Evolutionary conservation across 2,329 filamentous ascomycete genomes (phyloP), one percentile per base, ranked within the genome.

Genomic region (Penicillium capsulatum): DNA sequence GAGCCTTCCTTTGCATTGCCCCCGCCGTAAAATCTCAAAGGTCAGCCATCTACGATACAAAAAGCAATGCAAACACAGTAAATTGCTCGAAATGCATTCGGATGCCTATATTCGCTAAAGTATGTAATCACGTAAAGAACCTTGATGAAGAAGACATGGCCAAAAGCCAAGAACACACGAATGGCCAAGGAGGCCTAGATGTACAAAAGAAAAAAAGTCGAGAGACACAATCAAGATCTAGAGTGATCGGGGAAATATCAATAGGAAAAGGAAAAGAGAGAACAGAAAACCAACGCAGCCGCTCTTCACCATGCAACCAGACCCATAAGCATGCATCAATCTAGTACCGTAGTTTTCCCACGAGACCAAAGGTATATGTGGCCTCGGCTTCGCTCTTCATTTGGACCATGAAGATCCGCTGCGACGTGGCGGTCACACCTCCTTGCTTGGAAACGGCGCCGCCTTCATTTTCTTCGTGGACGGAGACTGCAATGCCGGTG

Each of bases 401-500:
- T 57, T 81, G 77, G 44, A 84, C 71, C 80, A 84, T 84, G 58
- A 80, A 84, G 8, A 81, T 72, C 45, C 69, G 75, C 29, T 74
- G 76, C 45, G 69, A 71, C 17, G 73, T 75, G 20, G 71, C 73
- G 3, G 79, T 76, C 22, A 81, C 80, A 17, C 79, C 81, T 3
- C 73, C 74, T 36, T 74, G 68, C 19, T 70, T 70, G 0, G 77
- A 72, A 34, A 73, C 64, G 16, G 78, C 77, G 16, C 78, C 72
- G 47, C 77, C 77, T 47, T 82, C 77, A 34, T 80, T 80, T 52
- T 87, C 81, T 61, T 92, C 85, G 80, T 88, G 92, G 24, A 96
- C 84, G 50, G 85, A 90, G 40, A 94, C 81, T 1, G 92, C 86
- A 55, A 96, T 91, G 32, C 90, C 90, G 22, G 86, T 84, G 50